A percentile compares a stretch with the other conserved stretches of the same genome.
Conservation (phyloP, 1,284 basidiomycete genomes). For the Hemileia vastatrix region DNA sequence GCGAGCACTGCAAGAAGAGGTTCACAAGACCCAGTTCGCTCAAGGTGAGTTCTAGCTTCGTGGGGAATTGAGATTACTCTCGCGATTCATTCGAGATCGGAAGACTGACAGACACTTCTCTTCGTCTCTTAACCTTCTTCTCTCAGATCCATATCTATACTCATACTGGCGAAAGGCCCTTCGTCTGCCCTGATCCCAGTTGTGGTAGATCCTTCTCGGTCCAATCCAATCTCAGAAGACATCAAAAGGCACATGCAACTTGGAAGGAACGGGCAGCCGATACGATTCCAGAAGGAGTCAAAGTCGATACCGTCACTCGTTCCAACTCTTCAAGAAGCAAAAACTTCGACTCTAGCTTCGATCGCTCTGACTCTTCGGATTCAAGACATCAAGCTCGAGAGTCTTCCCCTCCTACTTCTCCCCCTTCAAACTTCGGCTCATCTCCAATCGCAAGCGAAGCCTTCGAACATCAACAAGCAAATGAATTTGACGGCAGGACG, state of each 20-base stretch:
- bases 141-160: constrained; percentile 68
- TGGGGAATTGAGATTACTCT: constrained; percentile 18
- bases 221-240: constrained; percentile 73
- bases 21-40: constrained; percentile 71
- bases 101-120: no score
- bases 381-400: no score
- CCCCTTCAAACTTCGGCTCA: neutral
- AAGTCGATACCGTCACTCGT: neutral
- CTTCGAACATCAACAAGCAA: neutral
- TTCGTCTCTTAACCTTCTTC: no score
- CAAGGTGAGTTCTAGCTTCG: constrained; percentile 50
- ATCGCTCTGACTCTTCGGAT: no score
- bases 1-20: constrained; percentile 63
- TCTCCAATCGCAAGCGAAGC: neutral
- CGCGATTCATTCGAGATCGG: no score
- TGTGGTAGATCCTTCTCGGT: constrained; percentile 73
- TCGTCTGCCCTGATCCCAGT: constrained; percentile 62
- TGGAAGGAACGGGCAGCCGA: neutral
- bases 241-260: constrained; percentile 65
- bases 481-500: no score
- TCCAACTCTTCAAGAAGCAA: no score
- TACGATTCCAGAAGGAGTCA: neutral
- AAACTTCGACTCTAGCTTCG: no score
- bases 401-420: neutral
- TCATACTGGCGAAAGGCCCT: constrained; percentile 72